Evolutionary conservation across 2,329 filamentous ascomycete genomes (phyloP).

Genomic region (Trichoderma citrinoviride): DNA sequence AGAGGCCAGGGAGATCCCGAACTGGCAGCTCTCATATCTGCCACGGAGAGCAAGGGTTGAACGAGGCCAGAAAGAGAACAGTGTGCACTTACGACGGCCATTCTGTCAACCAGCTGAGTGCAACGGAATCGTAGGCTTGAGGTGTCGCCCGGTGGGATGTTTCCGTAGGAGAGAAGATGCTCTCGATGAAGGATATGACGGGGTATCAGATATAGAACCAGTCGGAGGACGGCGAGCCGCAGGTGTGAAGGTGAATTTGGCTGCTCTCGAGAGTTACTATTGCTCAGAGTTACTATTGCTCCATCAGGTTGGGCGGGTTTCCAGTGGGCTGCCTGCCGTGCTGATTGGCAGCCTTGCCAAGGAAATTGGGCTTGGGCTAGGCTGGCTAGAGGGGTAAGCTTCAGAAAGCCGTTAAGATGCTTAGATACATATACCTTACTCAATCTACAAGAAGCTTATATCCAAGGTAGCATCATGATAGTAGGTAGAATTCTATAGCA

Average conservation of each 20-base stretch:
- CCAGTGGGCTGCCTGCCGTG: background rate
- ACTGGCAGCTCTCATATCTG: constrained; percentile 11
- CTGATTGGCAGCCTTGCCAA: constrained; percentile 12
- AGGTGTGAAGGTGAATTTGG: constrained; percentile 21
- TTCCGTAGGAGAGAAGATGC: constrained; percentile 20
- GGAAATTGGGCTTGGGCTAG: constrained; percentile 6
- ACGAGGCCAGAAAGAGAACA: constrained; percentile 7
- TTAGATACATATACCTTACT: too few relatives aligned
- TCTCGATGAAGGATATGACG: background rate
- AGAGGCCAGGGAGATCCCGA: constrained; percentile 17
- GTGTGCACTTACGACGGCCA: constrained; percentile 42
- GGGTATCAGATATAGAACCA: constrained; percentile 18
- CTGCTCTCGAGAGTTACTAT: constrained; percentile 12
- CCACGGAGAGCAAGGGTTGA: constrained; percentile 13
- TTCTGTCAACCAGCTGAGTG: constrained; percentile 38
- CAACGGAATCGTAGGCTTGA: constrained; percentile 21
- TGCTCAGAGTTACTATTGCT: constrained; percentile 7
- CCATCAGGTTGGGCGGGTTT: constrained; percentile 1
- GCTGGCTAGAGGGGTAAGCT: background rate
- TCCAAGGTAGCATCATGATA: too few relatives aligned
- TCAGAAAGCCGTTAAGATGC: background rate
- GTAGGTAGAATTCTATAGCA: too few relatives aligned
- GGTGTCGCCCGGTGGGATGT: background rate
- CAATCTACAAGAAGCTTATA: too few relatives aligned
- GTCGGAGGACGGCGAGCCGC: constrained; percentile 13